These are phyloP conservation scores for Clarireedia hainanense DNA, from an alignment of 2,329 filamentous ascomycete species.

Conservation along the genomic window DNA sequence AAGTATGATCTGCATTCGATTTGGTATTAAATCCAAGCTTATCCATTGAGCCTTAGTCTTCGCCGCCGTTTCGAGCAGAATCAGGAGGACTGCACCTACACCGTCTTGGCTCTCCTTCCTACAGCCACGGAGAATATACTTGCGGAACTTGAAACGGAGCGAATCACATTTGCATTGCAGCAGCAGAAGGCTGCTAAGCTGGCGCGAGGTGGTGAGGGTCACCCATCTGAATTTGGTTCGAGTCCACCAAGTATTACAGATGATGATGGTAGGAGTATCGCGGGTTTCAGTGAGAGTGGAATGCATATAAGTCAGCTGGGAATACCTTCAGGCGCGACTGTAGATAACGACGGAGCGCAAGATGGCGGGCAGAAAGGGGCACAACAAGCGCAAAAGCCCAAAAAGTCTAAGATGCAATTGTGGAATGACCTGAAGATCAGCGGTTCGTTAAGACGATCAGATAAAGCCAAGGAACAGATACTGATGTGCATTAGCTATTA, in stretches of 20 bases:
- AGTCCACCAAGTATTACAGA: conserved; percentile 60
- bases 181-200: conserved; percentile 76
- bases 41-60: conserved; percentile 47
- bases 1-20: conserved; percentile 55
- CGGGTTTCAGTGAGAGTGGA: conserved; percentile 72
- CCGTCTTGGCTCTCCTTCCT: conserved; percentile 88
- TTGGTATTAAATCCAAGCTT: conserved; percentile 8
- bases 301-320: conserved; percentile 73
- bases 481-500: conserved; percentile 57
- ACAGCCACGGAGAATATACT: conserved; percentile 87
- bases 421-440: conserved; percentile 98
- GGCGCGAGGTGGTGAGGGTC: conserved; percentile 47
- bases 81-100: conserved; percentile 97
- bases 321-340: conserved; percentile 43
- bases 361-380: conserved; percentile 36
- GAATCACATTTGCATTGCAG: conserved; percentile 88
- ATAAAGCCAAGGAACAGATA: not conserved
- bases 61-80: conserved; percentile 97
- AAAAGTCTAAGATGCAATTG: conserved; percentile 81
- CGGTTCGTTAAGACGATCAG: conserved; percentile 48
- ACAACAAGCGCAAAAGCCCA: conserved; percentile 41
- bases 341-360: conserved; percentile 32
- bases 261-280: conserved; percentile 72
- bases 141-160: conserved; percentile 81
- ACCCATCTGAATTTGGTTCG: conserved; percentile 35